These are phyloP conservation scores for Ilyonectria sp. DNA, from an alignment of 2,329 filamentous ascomycete genomes.

Conservation along the genomic window DNA sequence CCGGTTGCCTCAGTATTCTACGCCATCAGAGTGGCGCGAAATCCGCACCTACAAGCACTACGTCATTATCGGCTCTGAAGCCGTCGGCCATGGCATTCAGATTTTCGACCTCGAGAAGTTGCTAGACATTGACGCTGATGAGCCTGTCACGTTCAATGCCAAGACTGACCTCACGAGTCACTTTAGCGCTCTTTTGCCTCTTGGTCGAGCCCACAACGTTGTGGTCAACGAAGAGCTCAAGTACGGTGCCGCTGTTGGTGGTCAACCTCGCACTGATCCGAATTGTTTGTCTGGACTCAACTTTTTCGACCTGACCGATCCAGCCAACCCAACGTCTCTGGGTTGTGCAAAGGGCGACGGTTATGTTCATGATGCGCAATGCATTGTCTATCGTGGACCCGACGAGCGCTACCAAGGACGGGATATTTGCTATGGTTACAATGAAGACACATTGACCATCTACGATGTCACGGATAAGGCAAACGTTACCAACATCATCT, in stretches of 20 bases:
- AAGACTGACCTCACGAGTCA: constrained; percentile 54
- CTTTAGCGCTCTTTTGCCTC: constrained; percentile 51
- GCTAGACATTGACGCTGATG: constrained; percentile 59
- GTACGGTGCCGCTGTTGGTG: constrained; percentile 63
- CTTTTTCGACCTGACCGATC: constrained; percentile 71
- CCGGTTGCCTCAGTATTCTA: constrained; percentile 60
- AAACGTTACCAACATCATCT: constrained; percentile 60
- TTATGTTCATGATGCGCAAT: constrained; percentile 75
- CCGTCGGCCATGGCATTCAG: constrained; percentile 70
- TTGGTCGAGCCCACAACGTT: constrained; percentile 66
- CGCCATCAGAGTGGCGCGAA: constrained; percentile 56
- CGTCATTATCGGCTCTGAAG: constrained; percentile 60
- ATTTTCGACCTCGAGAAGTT: constrained; percentile 74
- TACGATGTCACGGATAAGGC: constrained; percentile 68
- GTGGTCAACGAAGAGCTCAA: constrained; percentile 64
- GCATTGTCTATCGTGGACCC: constrained; percentile 68
- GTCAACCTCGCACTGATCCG: constrained; percentile 54
- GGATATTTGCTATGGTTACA: constrained; percentile 72
- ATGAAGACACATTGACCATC: constrained; percentile 67
- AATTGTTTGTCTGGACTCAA: constrained; percentile 67
- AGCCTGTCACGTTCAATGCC: constrained; percentile 53
- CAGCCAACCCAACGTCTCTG: constrained; percentile 65
- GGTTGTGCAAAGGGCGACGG: constrained; percentile 70
- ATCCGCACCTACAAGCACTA: constrained; percentile 58
- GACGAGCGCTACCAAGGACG: constrained; percentile 62